Conservation (phyloP, 2,329 filamentous ascomycete species). For the Colletotrichum sp. region DNA sequence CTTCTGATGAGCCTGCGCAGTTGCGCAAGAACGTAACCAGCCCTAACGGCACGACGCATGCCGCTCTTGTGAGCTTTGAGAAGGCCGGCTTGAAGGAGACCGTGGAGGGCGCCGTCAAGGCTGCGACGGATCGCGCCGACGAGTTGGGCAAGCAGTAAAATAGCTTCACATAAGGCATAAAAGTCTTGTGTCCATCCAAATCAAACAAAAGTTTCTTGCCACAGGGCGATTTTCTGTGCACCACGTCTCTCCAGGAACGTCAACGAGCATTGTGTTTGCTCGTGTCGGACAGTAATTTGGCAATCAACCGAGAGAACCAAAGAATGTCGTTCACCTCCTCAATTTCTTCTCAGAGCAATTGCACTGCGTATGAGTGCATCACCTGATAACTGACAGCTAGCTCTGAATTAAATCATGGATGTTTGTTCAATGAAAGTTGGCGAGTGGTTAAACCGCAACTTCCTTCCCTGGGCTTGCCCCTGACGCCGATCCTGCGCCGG, state of each 20-base stretch:
- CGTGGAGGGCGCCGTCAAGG: slow-evolving; percentile 51
- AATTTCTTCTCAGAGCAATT: neutral
- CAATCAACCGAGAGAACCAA: neutral
- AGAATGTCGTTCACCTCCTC: neutral
- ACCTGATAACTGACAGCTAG: neutral
- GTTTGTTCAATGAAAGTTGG: neutral
- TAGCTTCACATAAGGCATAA: neutral
- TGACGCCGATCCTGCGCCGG: neutral
- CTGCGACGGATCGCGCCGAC: slow-evolving; percentile 44
- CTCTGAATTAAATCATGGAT: neutral
- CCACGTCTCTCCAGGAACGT: neutral
- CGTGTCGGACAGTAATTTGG: no score
- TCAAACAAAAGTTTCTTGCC: neutral
- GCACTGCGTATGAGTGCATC: neutral
- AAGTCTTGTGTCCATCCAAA: neutral
- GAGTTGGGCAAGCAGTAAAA: slow-evolving; percentile 34
- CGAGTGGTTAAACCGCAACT: neutral
- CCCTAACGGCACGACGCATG: slow-evolving; percentile 56
- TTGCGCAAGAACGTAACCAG: slow-evolving; percentile 57
- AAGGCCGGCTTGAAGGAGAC: slow-evolving; percentile 45
- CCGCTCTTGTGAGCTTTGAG: slow-evolving; percentile 54
- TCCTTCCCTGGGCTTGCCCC: neutral
- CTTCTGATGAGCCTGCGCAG: slow-evolving; percentile 49
- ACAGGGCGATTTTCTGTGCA: neutral
- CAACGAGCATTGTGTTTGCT: no score